Evolutionary conservation across 441 rosid genomes (phyloP), one percentile per base, ranked within the genome.

Genomic region (Theobroma grandiflorum): DNA sequence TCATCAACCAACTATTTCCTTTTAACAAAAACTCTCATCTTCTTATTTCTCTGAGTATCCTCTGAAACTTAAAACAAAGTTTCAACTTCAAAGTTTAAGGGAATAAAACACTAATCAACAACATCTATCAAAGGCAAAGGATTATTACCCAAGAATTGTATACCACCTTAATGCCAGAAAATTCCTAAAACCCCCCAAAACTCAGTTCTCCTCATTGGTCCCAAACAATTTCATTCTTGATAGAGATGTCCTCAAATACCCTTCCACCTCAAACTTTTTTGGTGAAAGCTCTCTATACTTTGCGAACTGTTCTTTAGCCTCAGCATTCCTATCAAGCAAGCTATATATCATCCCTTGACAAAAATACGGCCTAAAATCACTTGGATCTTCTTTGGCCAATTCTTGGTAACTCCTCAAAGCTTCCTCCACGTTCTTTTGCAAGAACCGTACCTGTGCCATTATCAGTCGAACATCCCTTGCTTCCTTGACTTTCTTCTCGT

Each of bases 301-400:
- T 0, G 92, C 92, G 61, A 96, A 94, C 85, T 90, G 90, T 72
- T 92, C 91, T 81, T 85, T 91, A 4, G 99, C 98, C 86, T 94
- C 99, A 37, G 57, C 94, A 59, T 94, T 90, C 84, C 84, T 87
- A 73, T 92, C 95, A 35, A 92, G 90, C 89, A 93, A 87, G 49
- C 96, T 94, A 79, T 91, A 94, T 38, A 96, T 93, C 96, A 93
- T 92, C 72, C 98, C 97, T 80, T 85, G 80, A 83, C 98, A 93
- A 72, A 93, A 94, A 65, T 93, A 93, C 4, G 98, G 96, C 84
- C 98, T 88, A 81, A 92, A 92, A 83, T 96, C 98, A 73, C 50
- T 76, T 0, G 96, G 98, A 71, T 96, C 98, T 81, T 96, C 98
- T 74, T 82, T 88, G 6, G 89, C 86, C 81, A 96, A 75, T 63